A percentile compares a stretch with the other conserved stretches of the same genome.
Conservation (phyloP, 805 yeast genomes). For the Nakazawaea populi region DNA sequence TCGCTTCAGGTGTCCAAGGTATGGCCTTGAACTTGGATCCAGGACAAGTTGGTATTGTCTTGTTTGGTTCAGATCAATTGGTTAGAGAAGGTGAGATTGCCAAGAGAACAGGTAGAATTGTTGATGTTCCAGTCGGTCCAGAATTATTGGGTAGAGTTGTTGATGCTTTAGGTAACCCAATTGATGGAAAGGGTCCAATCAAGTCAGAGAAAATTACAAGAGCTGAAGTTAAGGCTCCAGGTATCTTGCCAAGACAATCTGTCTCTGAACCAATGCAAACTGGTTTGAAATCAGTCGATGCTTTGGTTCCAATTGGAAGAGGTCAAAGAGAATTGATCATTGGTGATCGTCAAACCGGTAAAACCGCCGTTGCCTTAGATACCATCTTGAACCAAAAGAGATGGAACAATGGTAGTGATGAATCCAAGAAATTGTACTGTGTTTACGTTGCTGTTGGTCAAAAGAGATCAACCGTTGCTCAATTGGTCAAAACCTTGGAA, state of each 20-base stretch:
- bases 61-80: slow-evolving; percentile 97
- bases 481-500: slow-evolving; percentile 98
- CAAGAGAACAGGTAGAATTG: slow-evolving; percentile 99
- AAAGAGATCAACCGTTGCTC: slow-evolving; percentile 99
- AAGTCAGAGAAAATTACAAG: slow-evolving; percentile 77
- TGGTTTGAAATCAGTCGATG: slow-evolving; percentile 98
- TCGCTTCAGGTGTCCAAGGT: slow-evolving; percentile 99
- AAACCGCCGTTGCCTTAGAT: slow-evolving; percentile 98
- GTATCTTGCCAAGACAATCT: slow-evolving; percentile 98
- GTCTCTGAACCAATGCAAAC: slow-evolving; percentile 99
- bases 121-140: slow-evolving; percentile 98
- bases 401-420: slow-evolving; percentile 94
- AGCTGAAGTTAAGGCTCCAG: slow-evolving; percentile 99
- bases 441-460: slow-evolving; percentile 99
- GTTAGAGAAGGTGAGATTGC: slow-evolving; percentile 99
- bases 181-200: slow-evolving; percentile 99
- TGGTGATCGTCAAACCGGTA: slow-evolving; percentile 99
- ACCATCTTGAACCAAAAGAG: slow-evolving; percentile 98
- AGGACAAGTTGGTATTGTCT: slow-evolving; percentile 99
- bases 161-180: slow-evolving; percentile 98
- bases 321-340: slow-evolving; percentile 99
- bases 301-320: slow-evolving; percentile 99
- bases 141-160: slow-evolving; percentile 98
- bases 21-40: slow-evolving; percentile 99
- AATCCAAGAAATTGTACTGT: slow-evolving; percentile 97